phyloP scores from a whole-genome alignment of 352 stramenopile genomes.

The Globisporangium nunn region DNA sequence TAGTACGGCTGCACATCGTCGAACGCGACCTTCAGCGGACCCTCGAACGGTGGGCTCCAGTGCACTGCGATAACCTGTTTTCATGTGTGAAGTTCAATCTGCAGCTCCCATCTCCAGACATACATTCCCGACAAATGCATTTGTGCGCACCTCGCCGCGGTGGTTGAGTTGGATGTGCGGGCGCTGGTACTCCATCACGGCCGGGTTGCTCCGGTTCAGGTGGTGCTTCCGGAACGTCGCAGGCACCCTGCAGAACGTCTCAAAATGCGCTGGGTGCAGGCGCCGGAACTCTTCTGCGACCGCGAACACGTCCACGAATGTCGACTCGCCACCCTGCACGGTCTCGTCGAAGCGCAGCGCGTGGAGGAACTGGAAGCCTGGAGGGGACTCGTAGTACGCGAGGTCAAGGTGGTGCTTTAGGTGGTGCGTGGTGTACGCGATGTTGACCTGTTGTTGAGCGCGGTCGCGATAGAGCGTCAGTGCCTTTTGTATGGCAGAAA shows the following conservation, averaged over 20 bases:
- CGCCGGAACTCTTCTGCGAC: conserved; percentile 62
- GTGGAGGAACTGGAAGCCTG: conserved; percentile 93
- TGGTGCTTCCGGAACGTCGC: conserved; percentile 94
- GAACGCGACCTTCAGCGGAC: conserved; percentile 78
- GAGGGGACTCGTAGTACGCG: conserved; percentile 95
- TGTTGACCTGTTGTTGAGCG: conserved; percentile 74
- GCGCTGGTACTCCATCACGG: conserved; percentile 91
- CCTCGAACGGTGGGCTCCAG: conserved; percentile 94
- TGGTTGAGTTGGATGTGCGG: conserved; percentile 90
- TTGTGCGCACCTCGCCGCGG: conserved; percentile 42
- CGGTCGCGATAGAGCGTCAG: background rate
- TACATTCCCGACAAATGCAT: too few species aligned
- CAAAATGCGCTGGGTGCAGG: conserved; percentile 60
- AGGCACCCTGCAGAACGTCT: conserved; percentile 73
- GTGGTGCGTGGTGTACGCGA: conserved; percentile 89
- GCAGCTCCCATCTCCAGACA: background rate
- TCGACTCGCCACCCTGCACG: conserved; percentile 79
- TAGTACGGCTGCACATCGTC: conserved; percentile 74
- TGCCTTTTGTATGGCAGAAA: background rate
- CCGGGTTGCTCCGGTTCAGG: conserved; percentile 81
- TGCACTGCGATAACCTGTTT: conserved; percentile 81
- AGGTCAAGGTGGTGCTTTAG: conserved; percentile 94
- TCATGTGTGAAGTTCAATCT: background rate
- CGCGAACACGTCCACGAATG: conserved; percentile 81
- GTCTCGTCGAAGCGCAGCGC: conserved; percentile 84